Percentiles rank a stretch among this genome's conserved stretches.
Evolutionary conservation across 2,329 filamentous ascomycete genomes (phyloP).

Genomic region (Fusarium tricinctum): DNA sequence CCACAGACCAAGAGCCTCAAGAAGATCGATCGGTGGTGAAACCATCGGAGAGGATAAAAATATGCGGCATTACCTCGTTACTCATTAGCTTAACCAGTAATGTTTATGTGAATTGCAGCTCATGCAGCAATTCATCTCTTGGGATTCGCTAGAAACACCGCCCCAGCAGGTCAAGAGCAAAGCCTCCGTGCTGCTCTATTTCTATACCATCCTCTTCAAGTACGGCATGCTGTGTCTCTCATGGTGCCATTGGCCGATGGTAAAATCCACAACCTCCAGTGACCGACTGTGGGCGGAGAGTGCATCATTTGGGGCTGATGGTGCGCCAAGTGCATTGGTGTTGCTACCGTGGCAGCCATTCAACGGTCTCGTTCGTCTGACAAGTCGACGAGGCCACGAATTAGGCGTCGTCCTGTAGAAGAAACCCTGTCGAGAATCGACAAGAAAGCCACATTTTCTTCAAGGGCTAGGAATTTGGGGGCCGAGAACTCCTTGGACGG

Average conservation of each 20-base stretch:
- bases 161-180: slow-evolving; percentile 29
- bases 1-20: slow-evolving; percentile 30
- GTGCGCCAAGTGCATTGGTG: slow-evolving; percentile 44
- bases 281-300: slow-evolving; percentile 25
- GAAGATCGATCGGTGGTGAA: slow-evolving; percentile 39
- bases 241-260: slow-evolving; percentile 35
- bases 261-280: slow-evolving; percentile 35
- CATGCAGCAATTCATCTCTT: slow-evolving; percentile 26
- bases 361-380: slow-evolving; percentile 34
- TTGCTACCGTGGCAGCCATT: slow-evolving; percentile 44
- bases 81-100: slow-evolving; percentile 23
- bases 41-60: slow-evolving; percentile 29
- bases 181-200: slow-evolving; percentile 36
- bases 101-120: slow-evolving; percentile 13
- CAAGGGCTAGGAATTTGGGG: slow-evolving; percentile 41
- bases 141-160: slow-evolving; percentile 34
- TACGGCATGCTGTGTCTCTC: slow-evolving; percentile 20
- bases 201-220: slow-evolving; percentile 16
- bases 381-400: slow-evolving; percentile 47
- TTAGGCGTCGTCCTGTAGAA: slow-evolving; percentile 14
- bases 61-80: slow-evolving; percentile 25
- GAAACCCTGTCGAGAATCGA: slow-evolving; percentile 33
- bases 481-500: slow-evolving; percentile 31
- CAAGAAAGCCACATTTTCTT: slow-evolving; percentile 29
- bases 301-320: slow-evolving; percentile 37